Conservation (phyloP, 2,329 filamentous ascomycete genomes). For the Phyllosticta paracitricarpa region DNA sequence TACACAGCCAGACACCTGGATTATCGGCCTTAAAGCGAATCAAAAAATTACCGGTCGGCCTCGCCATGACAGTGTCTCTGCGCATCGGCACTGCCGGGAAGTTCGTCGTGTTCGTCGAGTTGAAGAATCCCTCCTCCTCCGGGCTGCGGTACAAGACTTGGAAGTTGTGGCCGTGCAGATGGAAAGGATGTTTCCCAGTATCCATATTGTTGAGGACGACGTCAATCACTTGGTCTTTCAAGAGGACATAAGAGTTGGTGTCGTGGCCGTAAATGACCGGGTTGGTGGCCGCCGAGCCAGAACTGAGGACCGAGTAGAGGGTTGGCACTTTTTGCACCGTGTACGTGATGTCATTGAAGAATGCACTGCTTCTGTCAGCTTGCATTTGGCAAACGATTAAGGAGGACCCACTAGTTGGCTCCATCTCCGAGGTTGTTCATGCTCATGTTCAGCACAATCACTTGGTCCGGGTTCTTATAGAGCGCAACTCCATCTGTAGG, state of each 20-base stretch:
- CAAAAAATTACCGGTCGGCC: conserved; percentile 39
- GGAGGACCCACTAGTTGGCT: conserved; percentile 9
- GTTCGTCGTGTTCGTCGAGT: conserved; percentile 20
- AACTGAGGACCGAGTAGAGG: conserved; percentile 55
- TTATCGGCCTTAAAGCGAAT: conserved; percentile 42
- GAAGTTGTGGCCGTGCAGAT: conserved; percentile 49
- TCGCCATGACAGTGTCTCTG: conserved; percentile 39
- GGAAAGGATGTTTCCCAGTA: conserved; percentile 32
- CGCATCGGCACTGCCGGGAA: conserved; percentile 31
- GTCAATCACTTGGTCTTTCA: conserved; percentile 15
- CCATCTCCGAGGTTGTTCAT: conserved; percentile 29
- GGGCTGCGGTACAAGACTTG: conserved; percentile 41
- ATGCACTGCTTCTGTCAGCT: conserved; percentile 6
- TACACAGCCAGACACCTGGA: conserved; percentile 23
- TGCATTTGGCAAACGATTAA: not conserved
- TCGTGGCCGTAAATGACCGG: conserved; percentile 51
- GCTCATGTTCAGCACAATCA: conserved; percentile 29
- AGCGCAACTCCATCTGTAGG: not conserved
- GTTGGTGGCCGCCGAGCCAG: conserved; percentile 46
- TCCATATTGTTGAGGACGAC: conserved; percentile 16
- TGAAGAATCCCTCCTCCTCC: conserved; percentile 21
- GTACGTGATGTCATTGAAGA: conserved; percentile 53
- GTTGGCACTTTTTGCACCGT: conserved; percentile 54
- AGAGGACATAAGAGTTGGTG: conserved; percentile 23
- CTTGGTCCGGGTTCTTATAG: conserved; percentile 37